These are phyloP conservation scores for Scedosporium apiospermum DNA, from an alignment of 2,329 filamentous ascomycete species.

Conservation along the genomic window DNA sequence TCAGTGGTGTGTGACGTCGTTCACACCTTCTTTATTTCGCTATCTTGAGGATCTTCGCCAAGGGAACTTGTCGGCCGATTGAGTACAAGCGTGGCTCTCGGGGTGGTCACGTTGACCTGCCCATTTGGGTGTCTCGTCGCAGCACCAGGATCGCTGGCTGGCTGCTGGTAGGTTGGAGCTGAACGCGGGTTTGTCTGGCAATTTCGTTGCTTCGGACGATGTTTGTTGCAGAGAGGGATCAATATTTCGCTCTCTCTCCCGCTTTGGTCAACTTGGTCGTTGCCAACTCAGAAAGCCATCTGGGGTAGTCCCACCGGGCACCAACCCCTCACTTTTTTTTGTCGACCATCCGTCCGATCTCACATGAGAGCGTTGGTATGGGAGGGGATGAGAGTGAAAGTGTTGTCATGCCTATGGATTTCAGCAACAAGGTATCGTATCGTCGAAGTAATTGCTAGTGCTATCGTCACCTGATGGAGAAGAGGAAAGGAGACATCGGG, in stretches of 20 bases:
- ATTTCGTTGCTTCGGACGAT: too few species aligned
- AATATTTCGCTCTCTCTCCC: background rate
- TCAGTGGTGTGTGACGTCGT: background rate
- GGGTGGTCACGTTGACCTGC: background rate
- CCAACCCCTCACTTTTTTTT: background rate
- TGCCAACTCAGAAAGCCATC: background rate
- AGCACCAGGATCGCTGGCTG: background rate
- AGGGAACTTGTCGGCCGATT: background rate
- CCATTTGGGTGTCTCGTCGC: background rate
- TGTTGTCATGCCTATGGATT: background rate
- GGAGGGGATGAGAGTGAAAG: background rate
- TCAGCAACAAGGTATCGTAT: background rate
- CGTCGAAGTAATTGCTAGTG: background rate
- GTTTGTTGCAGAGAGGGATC: too few species aligned
- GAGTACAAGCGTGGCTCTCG: background rate
- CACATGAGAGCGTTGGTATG: background rate
- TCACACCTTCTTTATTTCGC: background rate
- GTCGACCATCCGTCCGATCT: background rate
- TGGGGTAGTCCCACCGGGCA: background rate
- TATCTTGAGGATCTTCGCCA: background rate
- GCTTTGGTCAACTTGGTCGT: background rate
- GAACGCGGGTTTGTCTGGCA: too few species aligned
- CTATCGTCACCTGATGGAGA: background rate
- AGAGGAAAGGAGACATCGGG: background rate
- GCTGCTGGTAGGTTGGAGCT: too few species aligned